Conservation (phyloP, 1,284 basidiomycete genomes). For the Pyrrhoderma lamaoense region DNA sequence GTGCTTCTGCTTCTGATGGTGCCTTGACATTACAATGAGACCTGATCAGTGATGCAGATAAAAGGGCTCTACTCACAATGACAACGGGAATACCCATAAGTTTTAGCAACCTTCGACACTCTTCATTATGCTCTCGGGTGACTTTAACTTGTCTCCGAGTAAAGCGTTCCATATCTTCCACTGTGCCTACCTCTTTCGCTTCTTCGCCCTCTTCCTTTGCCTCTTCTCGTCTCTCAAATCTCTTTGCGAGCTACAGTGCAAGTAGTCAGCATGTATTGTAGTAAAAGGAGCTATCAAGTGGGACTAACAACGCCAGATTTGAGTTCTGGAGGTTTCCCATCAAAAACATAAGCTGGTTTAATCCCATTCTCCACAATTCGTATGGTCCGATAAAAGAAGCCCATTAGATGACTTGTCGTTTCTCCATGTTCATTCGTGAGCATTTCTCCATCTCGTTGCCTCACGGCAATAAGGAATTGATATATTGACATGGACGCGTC, state of each 20-base stretch:
- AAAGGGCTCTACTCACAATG: conserved; percentile 53
- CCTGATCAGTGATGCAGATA: not conserved
- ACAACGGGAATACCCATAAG: conserved; percentile 98
- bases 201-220: conserved; percentile 94
- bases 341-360: conserved; percentile 97
- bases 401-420: conserved; percentile 97
- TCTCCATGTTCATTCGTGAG: conserved; percentile 96
- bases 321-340: conserved; percentile 95
- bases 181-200: conserved; percentile 90
- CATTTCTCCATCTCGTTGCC: conserved; percentile 94
- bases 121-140: conserved; percentile 94
- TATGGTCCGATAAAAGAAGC: conserved; percentile 95
- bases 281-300: conserved; percentile 6
- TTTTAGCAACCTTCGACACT: conserved; percentile 80
- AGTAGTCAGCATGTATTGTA: not conserved
- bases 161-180: conserved; percentile 89
- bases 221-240: conserved; percentile 85
- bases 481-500: conserved; percentile 96
- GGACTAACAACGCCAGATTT: conserved; percentile 89
- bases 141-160: conserved; percentile 91
- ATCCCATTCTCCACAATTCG: conserved; percentile 99
- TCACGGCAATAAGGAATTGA: conserved; percentile 96
- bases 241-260: conserved; percentile 71
- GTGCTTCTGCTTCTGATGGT: conserved; percentile 97
- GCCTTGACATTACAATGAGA: conserved; percentile 47